Base-by-base conservation (phyloP, 2,329 filamentous ascomycete species). In the Diaporthe ilicicola region DNA sequence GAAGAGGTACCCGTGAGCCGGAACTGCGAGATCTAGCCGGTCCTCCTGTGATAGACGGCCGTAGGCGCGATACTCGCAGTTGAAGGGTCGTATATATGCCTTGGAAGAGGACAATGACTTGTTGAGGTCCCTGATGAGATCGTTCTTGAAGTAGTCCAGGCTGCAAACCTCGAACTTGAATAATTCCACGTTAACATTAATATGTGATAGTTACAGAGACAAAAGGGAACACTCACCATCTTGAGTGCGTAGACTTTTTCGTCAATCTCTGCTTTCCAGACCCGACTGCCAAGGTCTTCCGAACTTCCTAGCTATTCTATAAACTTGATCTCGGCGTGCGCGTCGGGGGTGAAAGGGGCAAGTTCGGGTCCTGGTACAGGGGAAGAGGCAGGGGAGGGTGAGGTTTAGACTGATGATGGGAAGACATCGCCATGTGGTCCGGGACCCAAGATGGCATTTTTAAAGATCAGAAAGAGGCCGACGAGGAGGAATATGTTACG, bases 41-140 rank as follows among this genome's bases (percentile, higher is more conserved):
- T 53, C 22, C 27, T 59, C 69, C 32, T 74, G 37, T 27, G 71
- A 70, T 15, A 74, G 70, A 17, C 70, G 67, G 56, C 69, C 72
- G 48, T 74, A 74, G 12, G 42, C 72, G 13, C 73, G 70, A 29
- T 70, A 74, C 62, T 74, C 73, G 42, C 64, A 67, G 68, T 69
- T 70, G 64, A 74, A 74, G 27, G 62, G 44, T 72, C 70, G 46
- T 70, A 70, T 27, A 19, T 53, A 53, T 32, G 50, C 50, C 27
- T 53, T 15, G 7, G 50, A 12, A 7, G 50, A 53, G 15, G 50
- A 32, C 15, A 53, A 27, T 7, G 50, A 27, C 50, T 32, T 0
- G 1, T 6, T 10, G 50, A 53, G 50, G 0, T 32, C 17, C 27
- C 17, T 32, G 50, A 27, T 27, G 0, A 32, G 7, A 3, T 10